A percentile compares a stretch with the other conserved stretches of the same genome.
Evolutionary conservation across 176 grass and related monocot species (phyloP).

Genomic region (Calamus simplicifolius): DNA sequence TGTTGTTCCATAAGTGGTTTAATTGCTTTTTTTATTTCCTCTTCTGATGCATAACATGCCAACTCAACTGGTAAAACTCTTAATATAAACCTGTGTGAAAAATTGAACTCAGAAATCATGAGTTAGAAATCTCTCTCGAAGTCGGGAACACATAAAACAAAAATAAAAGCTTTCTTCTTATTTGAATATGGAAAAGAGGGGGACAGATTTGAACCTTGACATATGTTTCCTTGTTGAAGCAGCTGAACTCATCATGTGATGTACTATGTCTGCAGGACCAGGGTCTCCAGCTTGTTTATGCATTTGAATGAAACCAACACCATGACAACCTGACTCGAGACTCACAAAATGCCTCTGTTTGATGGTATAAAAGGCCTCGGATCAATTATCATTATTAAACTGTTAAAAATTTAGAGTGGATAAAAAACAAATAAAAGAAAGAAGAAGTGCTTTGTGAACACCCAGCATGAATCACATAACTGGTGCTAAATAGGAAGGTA

Average conservation of each 20-base stretch:
- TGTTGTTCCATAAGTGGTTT: slow-evolving; percentile 61
- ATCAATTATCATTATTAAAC: no score
- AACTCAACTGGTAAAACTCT: slow-evolving; percentile 80
- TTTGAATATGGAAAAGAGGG: background rate
- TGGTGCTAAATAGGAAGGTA: no score
- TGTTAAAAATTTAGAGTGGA: no score
- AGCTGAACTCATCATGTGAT: slow-evolving; percentile 67
- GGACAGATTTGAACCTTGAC: slow-evolving; percentile 63
- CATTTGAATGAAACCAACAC: slow-evolving; percentile 90
- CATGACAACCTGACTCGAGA: slow-evolving; percentile 85
- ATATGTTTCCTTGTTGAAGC: slow-evolving; percentile 89
- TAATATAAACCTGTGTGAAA: slow-evolving; percentile 65
- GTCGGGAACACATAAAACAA: no score
- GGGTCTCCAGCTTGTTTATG: slow-evolving; percentile 57
- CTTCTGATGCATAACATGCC: slow-evolving; percentile 87
- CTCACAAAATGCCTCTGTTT: slow-evolving; percentile 79
- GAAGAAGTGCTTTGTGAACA: no score
- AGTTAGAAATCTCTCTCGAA: no score
- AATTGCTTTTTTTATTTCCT: slow-evolving; percentile 84
- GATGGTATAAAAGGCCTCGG: background rate
- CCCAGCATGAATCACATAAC: no score
- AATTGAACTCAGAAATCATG: background rate
- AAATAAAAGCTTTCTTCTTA: no score
- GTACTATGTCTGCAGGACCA: slow-evolving; percentile 73
- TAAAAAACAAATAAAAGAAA: no score